These are phyloP conservation scores for Mucor lusitanicus DNA, from an alignment of 371 early-diverging fungal genomes.

Conservation along the genomic window DNA sequence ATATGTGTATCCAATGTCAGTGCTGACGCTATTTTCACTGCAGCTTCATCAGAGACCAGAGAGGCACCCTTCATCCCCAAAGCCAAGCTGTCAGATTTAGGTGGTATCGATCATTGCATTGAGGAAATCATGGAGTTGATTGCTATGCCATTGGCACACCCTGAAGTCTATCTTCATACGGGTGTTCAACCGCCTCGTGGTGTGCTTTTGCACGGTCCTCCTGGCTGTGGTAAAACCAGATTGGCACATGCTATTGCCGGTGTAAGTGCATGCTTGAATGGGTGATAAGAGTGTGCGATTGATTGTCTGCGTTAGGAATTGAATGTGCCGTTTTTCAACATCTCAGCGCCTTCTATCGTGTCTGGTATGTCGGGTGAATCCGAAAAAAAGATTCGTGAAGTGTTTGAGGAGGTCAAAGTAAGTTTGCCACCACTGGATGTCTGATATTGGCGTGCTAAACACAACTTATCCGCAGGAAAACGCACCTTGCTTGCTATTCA, in stretches of 20 bases:
- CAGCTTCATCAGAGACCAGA: conserved; percentile 36
- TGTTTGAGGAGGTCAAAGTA: conserved; percentile 95
- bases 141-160: conserved; percentile 96
- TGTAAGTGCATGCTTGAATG: conserved; percentile 38
- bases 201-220: conserved; percentile 98
- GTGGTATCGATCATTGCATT: conserved; percentile 88
- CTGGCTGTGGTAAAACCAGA: conserved; percentile 99
- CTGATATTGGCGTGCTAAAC: background rate
- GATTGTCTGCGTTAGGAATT: conserved; percentile 66
- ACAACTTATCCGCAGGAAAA: conserved; percentile 6
- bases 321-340: conserved; percentile 91
- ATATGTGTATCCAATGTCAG: background rate
- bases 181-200: conserved; percentile 97
- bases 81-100: conserved; percentile 77
- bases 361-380: conserved; percentile 99
- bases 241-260: conserved; percentile 98
- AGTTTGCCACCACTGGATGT: background rate
- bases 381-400: conserved; percentile 97
- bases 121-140: conserved; percentile 96
- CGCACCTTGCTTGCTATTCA: conserved; percentile 97
- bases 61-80: conserved; percentile 61
- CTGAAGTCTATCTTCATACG: conserved; percentile 93
- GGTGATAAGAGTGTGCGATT: background rate
- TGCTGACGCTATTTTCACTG: background rate
- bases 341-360: conserved; percentile 99